These are phyloP conservation scores for Trametes villosa DNA, from an alignment of 768 basidiomycete species.

Conservation along the genomic window DNA sequence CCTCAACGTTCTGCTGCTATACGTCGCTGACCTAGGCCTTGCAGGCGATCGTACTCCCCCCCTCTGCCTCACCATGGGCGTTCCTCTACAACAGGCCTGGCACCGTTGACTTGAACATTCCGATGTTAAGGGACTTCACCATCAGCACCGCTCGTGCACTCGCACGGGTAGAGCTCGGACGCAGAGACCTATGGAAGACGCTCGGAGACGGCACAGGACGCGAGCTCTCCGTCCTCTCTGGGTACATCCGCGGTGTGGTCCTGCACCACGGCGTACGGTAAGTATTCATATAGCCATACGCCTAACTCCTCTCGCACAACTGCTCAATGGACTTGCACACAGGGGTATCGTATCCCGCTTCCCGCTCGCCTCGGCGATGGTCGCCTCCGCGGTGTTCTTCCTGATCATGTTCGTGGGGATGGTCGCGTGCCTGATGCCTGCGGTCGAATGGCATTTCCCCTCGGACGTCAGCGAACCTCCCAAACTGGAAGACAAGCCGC, in stretches of 20 bases:
- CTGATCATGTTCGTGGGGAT: constrained; percentile 38
- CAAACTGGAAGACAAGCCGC: constrained; percentile 6
- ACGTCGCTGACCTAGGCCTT: neutral
- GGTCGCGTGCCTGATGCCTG: constrained; percentile 37
- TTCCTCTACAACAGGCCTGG: constrained; percentile 47
- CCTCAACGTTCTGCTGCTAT: neutral
- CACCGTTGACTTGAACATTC: constrained; percentile 54
- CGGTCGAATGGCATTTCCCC: constrained; percentile 35
- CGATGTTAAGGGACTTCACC: constrained; percentile 59
- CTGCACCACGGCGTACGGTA: constrained; percentile 74
- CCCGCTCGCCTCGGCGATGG: constrained; percentile 58
- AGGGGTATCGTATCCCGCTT: constrained; percentile 76
- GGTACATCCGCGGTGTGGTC: constrained; percentile 63
- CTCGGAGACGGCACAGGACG: constrained; percentile 72
- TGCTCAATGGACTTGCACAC: neutral
- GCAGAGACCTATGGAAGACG: constrained; percentile 72
- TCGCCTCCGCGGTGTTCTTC: constrained; percentile 42
- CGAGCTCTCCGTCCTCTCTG: constrained; percentile 70
- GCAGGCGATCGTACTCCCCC: constrained; percentile 64
- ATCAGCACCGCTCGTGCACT: constrained; percentile 50
- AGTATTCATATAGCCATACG: constrained; percentile 29
- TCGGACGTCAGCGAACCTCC: constrained; percentile 19
- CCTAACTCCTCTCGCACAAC: too few species aligned
- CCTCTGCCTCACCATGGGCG: constrained; percentile 35
- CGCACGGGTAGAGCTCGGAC: constrained; percentile 74